phyloP scores from a whole-genome alignment of 805 yeast species.

The Pichia thaimueangensis region DNA sequence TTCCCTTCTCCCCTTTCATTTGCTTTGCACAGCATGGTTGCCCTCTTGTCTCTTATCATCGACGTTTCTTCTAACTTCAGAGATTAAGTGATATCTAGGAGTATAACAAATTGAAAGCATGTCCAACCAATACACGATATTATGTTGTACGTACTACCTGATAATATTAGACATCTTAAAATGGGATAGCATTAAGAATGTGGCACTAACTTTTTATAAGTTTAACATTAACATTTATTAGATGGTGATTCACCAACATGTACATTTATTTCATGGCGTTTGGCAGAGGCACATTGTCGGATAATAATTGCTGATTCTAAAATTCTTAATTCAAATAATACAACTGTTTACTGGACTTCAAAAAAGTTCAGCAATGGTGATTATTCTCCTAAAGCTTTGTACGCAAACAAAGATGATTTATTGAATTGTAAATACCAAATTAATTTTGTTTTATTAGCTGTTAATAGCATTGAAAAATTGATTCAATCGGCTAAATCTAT shows the following conservation, averaged over 20 bases:
- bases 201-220: too few relatives aligned
- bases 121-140: slow-evolving; percentile 7
- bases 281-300: slow-evolving; percentile 16
- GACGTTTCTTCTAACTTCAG: too few relatives aligned
- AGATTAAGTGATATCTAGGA: too few relatives aligned
- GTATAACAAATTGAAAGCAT: not conserved
- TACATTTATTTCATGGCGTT: slow-evolving; percentile 26
- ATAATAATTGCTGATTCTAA: slow-evolving; percentile 15
- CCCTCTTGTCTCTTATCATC: too few relatives aligned
- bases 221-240: too few relatives aligned
- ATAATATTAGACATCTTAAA: too few relatives aligned
- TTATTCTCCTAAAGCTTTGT: slow-evolving; percentile 5
- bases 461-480: slow-evolving; percentile 11
- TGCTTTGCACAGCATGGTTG: too few relatives aligned
- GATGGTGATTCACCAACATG: slow-evolving; percentile 29
- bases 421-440: not conserved
- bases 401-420: not conserved
- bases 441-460: slow-evolving; percentile 22
- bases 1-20: too few relatives aligned
- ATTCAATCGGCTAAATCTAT: slow-evolving; percentile 8
- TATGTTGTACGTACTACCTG: slow-evolving; percentile 9
- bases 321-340: not conserved
- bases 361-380: slow-evolving; percentile 1
- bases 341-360: slow-evolving; percentile 11
- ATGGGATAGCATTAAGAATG: too few relatives aligned